Evolutionary conservation across 306 rosid genomes (phyloP), one percentile per base, ranked within the genome.

Genomic region (Quercus berberidifolia): DNA sequence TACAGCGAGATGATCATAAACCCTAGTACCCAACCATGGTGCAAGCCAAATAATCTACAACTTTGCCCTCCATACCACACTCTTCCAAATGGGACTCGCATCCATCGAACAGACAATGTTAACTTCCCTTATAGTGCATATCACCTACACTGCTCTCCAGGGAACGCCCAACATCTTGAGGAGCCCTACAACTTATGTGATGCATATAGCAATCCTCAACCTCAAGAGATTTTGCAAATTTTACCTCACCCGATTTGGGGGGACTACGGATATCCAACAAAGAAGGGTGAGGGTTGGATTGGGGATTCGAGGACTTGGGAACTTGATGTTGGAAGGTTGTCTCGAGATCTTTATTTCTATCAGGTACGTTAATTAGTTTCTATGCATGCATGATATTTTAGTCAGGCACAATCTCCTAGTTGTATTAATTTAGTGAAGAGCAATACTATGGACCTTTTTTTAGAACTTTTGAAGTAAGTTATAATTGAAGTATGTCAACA

Each of bases 1-100:
- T 90, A 90, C 52, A 88, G 92, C 74, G 97, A 92, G 80, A 92
- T 92, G 94, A 88, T 92, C 75, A 88, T 92, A 74, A 92, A 84
- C 76, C 97, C 94, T 2, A 84, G 73, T 52, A 80, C 79, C 13
- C 7, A 69, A 23, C 8, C 90, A 5, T 85, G 67, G 86, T 88
- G 94, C 70, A 73, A 76, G 11, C 82, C 89, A 3, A 26, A 68
- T 23, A 71, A 60, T 18, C 83, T 88, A 1, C 46, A 64, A 4
- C 60, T 79, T 6, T 88, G 92, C 73, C 91, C 94, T 3, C 94
- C 94, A 5, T 89, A 78, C 69, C 92, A 90, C 84, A 88, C 81
- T 43, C 85, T 90, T n/a, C 60, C 87, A 3, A 82, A 88, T 4
- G 91, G 94, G 26, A 86, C 86, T 6, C 51, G 74, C 30, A 80